Base-by-base conservation (phyloP, 805 yeast genomes). In the Schwanniomyces occidentalis region DNA sequence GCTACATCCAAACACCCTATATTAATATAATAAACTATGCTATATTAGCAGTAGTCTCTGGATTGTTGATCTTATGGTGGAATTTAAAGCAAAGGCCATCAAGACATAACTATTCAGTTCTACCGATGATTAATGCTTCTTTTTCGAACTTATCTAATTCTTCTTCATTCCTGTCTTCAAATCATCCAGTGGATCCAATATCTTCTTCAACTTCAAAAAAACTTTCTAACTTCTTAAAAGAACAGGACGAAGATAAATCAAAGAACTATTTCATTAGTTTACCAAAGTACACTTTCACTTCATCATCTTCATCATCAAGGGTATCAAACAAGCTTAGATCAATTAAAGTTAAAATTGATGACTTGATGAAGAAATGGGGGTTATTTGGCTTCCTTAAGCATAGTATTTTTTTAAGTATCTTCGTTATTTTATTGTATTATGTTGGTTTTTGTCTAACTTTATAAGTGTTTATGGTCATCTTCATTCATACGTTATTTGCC, bases 1-100 rank as follows among this genome's bases (percentile, higher is more conserved):
- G 80, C 48, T 68, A 67, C 49, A 48, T 71, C 21, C 75, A 73
- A 4, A 57, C 58, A 5, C 79, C 80, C 4, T 73, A 73, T 44
- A 37, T 56, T 21, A 71, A 71, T 37, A 56, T 72, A 1, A 41
- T 51, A 8, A 40, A 54, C 34, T 74, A 74, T 45, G 56, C 67
- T 2, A 29, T 52, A 4, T 46, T 63, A 34, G 70, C 76, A 2
- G 57, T 54, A 18, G 24, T 52, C 2, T 55, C 63, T 14, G 68
- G 57, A 0, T 18, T 58, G 1, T 16, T 55, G 2, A 31, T 66
- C 14, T 44, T 67, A 9, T 44, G 39, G 34, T 62, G 62, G 57
- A 54, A 61, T 37, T 31, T 56, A 27, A 54, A 51, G 34, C 61
- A 52, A 32, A 49, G 56, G 30, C 41, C 56, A 9, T 38, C 49